Evolutionary conservation across 352 stramenopile genomes (phyloP).

Genomic region (Phytophthora pistaciae): DNA sequence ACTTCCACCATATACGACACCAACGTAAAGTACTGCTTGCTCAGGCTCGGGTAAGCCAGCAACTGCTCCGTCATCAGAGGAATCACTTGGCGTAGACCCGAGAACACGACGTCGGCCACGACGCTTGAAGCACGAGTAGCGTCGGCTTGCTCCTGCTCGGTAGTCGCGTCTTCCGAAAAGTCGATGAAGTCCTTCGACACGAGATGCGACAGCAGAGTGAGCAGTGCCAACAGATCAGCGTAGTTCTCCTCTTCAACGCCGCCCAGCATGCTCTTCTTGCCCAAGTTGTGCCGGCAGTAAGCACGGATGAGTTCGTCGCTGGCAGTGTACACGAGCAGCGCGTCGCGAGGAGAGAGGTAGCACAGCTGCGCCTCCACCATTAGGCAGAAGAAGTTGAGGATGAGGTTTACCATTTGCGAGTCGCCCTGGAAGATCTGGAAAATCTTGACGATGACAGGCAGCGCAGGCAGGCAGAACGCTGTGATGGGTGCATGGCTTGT

Average conservation of each 20-base stretch:
- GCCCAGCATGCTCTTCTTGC: constrained; percentile 68
- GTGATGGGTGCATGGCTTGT: constrained; percentile 70
- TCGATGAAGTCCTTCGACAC: constrained; percentile 89
- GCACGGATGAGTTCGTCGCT: constrained; percentile 77
- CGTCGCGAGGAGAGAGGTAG: constrained; percentile 73
- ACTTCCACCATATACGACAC: constrained; percentile 90
- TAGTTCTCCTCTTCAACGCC: constrained; percentile 85
- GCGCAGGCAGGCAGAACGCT: constrained; percentile 67
- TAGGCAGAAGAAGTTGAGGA: constrained; percentile 80
- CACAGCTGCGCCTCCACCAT: constrained; percentile 86
- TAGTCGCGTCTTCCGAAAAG: constrained; percentile 78
- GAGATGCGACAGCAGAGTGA: constrained; percentile 85
- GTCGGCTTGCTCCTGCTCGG: constrained; percentile 62
- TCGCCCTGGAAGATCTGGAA: constrained; percentile 83
- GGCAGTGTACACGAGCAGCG: constrained; percentile 74
- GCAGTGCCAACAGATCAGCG: constrained; percentile 71
- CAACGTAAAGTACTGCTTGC: constrained; percentile 91
- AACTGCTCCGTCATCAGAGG: constrained; percentile 92
- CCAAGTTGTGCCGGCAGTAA: constrained; percentile 78
- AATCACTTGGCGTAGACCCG: constrained; percentile 86
- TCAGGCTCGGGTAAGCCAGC: constrained; percentile 86
- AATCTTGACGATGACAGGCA: constrained; percentile 79
- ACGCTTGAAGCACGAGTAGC: constrained; percentile 68
- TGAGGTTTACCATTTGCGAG: constrained; percentile 76
- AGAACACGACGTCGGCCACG: constrained; percentile 91